Conservation (phyloP, 2,329 filamentous ascomycete genomes). For the Aspergillus oerlinghausenensis region DNA sequence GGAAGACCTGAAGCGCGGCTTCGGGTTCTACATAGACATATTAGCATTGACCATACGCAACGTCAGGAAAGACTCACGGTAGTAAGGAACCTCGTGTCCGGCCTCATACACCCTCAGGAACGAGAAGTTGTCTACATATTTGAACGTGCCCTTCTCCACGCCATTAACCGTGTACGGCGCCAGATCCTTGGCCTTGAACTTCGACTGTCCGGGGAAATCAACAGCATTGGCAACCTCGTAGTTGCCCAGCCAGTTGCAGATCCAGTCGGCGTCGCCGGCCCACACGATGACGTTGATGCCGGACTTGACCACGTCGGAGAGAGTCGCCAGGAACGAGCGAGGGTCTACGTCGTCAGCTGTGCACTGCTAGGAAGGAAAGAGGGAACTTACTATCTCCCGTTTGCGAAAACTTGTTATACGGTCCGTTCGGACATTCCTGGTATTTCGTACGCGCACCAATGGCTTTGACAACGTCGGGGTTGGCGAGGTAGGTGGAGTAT, state of each 20-base stretch:
- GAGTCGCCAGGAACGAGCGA: slow-evolving; percentile 42
- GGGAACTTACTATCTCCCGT: slow-evolving; percentile 38
- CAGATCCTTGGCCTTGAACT: slow-evolving; percentile 39
- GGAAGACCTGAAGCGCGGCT: slow-evolving; percentile 44
- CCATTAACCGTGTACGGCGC: slow-evolving; percentile 48
- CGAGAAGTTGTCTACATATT: slow-evolving; percentile 47
- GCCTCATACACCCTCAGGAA: slow-evolving; percentile 48
- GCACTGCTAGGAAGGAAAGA: not conserved
- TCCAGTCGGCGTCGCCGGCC: slow-evolving; percentile 56
- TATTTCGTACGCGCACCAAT: slow-evolving; percentile 46
- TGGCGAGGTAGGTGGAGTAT: slow-evolving; percentile 41
- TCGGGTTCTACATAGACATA: slow-evolving; percentile 33
- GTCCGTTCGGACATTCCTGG: slow-evolving; percentile 37
- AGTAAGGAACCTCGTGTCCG: slow-evolving; percentile 48
- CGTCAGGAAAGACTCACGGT: slow-evolving; percentile 35
- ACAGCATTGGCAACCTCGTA: slow-evolving; percentile 46
- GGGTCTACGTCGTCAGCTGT: slow-evolving; percentile 25
- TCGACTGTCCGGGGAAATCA: slow-evolving; percentile 36
- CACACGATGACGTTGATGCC: slow-evolving; percentile 50
- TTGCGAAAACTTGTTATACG: slow-evolving; percentile 34
- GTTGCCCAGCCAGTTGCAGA: slow-evolving; percentile 56
- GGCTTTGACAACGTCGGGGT: slow-evolving; percentile 32
- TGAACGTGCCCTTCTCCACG: slow-evolving; percentile 46
- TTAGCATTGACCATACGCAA: slow-evolving; percentile 12
- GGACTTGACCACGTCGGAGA: slow-evolving; percentile 45